Percentiles rank a stretch among this genome's conserved stretches.
Evolutionary conservation across 805 yeast genomes (phyloP).

Genomic region (Ogataea henricii): DNA sequence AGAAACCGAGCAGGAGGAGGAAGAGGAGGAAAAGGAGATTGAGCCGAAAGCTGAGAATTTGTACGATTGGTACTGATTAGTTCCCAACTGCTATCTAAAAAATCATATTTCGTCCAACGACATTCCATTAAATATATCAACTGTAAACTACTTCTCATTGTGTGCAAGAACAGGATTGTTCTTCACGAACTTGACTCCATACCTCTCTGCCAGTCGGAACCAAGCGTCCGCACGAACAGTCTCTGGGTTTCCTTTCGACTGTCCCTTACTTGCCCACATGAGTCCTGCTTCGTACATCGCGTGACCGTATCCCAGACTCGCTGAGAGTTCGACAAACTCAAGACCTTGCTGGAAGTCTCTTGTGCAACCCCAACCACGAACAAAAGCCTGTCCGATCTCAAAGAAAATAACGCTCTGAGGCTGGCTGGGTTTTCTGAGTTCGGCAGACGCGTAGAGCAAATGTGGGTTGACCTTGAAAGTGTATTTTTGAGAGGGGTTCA

Average conservation of each 20-base stretch:
- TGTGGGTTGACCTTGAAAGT: conserved; percentile 38
- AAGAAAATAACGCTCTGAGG: conserved; percentile 34
- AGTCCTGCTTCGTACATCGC: conserved; percentile 71
- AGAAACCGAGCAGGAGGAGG: not conserved
- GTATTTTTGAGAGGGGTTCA: conserved; percentile 27
- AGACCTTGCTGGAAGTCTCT: conserved; percentile 61
- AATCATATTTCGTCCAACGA: no score
- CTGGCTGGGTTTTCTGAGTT: conserved; percentile 11
- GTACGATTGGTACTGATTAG: conserved; percentile 5
- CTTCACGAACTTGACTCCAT: not conserved
- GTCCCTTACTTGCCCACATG: conserved; percentile 62
- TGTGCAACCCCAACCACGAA: conserved; percentile 57
- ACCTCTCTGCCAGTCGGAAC: conserved; percentile 2
- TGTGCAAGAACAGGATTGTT: not conserved
- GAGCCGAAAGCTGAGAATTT: not conserved
- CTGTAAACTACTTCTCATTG: no score
- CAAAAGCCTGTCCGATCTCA: conserved; percentile 60
- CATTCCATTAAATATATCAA: no score
- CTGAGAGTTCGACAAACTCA: conserved; percentile 62
- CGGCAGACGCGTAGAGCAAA: conserved; percentile 20
- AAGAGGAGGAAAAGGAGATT: not conserved
- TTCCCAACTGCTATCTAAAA: no score
- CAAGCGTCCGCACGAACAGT: conserved; percentile 44
- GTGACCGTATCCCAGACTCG: conserved; percentile 64
- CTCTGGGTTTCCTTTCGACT: conserved; percentile 54